These are phyloP conservation scores for Saposhnikovia divaricata DNA, from an alignment of 129 eudicot genomes.

Conservation along the genomic window DNA sequence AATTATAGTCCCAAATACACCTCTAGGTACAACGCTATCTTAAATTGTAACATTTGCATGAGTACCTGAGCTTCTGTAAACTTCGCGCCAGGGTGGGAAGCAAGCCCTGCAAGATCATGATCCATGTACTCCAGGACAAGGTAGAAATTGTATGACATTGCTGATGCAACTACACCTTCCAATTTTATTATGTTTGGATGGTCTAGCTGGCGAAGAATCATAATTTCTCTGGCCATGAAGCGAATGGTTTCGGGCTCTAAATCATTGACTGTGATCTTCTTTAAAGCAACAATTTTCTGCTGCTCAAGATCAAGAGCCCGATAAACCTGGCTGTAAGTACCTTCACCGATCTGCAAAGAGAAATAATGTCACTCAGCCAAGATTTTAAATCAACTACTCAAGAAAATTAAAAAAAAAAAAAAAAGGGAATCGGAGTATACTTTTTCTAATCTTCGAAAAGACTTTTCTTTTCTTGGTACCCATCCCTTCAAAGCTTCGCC, in stretches of 20 bases:
- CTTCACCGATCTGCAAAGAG: constrained; percentile 83
- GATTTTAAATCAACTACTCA: background rate
- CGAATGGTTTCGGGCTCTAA: constrained; percentile 88
- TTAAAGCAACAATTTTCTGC: constrained; percentile 83
- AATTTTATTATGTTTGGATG: constrained; percentile 86
- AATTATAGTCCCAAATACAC: background rate
- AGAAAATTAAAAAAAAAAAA: constrained; percentile 2
- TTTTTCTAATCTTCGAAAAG: constrained; percentile 66
- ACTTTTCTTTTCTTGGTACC: constrained; percentile 87
- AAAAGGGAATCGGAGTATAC: background rate
- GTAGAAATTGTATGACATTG: constrained; percentile 80
- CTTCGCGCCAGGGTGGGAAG: constrained; percentile 66
- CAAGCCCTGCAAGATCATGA: constrained; percentile 90
- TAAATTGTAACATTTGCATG: no score
- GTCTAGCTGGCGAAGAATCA: constrained; percentile 60
- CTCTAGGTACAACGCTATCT: background rate
- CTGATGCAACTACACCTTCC: constrained; percentile 85
- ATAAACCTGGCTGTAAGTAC: constrained; percentile 82
- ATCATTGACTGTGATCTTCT: constrained; percentile 75
- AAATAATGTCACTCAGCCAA: background rate
- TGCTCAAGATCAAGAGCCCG: constrained; percentile 89
- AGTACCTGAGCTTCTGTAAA: constrained; percentile 88
- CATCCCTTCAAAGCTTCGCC: constrained; percentile 94
- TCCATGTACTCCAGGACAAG: constrained; percentile 96
- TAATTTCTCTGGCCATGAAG: constrained; percentile 91